A percentile compares a stretch with the other conserved stretches of the same genome.
phyloP scores from a whole-genome alignment of 495 filamentous ascomycete genomes.

The Astrocystis sublimbata region DNA sequence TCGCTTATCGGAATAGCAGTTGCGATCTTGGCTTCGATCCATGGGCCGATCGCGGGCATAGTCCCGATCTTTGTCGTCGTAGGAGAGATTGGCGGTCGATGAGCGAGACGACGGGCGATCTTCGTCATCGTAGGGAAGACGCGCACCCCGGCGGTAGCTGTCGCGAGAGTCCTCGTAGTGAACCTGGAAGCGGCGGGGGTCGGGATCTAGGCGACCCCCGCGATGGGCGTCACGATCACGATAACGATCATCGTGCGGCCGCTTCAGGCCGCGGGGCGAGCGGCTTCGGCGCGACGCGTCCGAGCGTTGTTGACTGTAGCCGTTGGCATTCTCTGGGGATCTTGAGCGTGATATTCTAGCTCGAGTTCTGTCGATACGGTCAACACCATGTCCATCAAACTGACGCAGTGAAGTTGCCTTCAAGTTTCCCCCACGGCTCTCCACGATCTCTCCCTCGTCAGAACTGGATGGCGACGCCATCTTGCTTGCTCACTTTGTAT shows the following conservation, averaged over 20 bases:
- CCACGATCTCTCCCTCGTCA: slow-evolving; percentile 88
- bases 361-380: slow-evolving; percentile 68
- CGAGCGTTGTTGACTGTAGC: slow-evolving; percentile 72
- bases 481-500: slow-evolving; percentile 38
- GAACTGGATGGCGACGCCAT: slow-evolving; percentile 58
- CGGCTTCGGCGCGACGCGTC: slow-evolving; percentile 48
- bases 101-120: slow-evolving; percentile 58
- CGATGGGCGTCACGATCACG: slow-evolving; percentile 54
- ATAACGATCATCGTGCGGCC: slow-evolving; percentile 63
- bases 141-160: slow-evolving; percentile 45
- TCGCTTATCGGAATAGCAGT: slow-evolving; percentile 58
- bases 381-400: slow-evolving; percentile 58
- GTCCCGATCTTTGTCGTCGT: slow-evolving; percentile 55
- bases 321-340: slow-evolving; percentile 70
- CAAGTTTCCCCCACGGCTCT: slow-evolving; percentile 61
- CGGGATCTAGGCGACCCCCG: slow-evolving; percentile 45
- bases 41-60: slow-evolving; percentile 26
- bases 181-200: slow-evolving; percentile 61
- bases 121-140: slow-evolving; percentile 63
- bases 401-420: slow-evolving; percentile 60
- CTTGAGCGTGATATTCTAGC: slow-evolving; percentile 69
- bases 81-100: slow-evolving; percentile 46
- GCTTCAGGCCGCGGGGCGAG: slow-evolving; percentile 63
- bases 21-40: slow-evolving; percentile 34
- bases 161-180: slow-evolving; percentile 59